Base-by-base conservation (phyloP, 2,329 filamentous ascomycete species). In the Didymella pomorum region DNA sequence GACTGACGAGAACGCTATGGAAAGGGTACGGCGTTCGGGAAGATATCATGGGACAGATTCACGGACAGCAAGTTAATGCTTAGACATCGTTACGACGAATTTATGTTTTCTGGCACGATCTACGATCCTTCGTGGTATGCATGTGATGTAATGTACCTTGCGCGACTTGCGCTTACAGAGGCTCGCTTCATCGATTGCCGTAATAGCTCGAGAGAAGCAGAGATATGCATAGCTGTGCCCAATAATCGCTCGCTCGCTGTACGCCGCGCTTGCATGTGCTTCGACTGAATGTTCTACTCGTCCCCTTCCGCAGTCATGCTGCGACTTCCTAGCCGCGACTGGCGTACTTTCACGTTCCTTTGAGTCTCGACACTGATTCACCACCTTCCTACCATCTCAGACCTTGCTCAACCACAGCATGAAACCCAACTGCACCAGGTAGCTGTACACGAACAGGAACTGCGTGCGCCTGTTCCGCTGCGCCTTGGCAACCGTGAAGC, bases 401-500 rank as follows among this genome's bases (percentile, higher is more conserved):
- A 74, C 72, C 59, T 58, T 70, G 55, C 69, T 90, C 62, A 91
- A 78, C 71, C 88, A 83, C 89, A 94, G 95, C 93, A 98, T 99
- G 78, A 98, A 96, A 55, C 93, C 81, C 67, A 98, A 86, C 80
- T 99, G 95, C 56, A 98, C 89, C 54, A 96, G 83, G 78, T 98
- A 99, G 43, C 93, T 94, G 79, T 99, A 76, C 9, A 76, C 67
- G 35, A 77, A 76, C 49, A 76, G 52, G 41, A 76, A 74, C 55
- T 76, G 70, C 12, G 71, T 75, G 49, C 72, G 53, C 58, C 69
- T 59, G 35, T 69, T 71, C 56, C 64, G 64, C 62, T 97, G 95
- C 37, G 91, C 89, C 62, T 93, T 87, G 26, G 92, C 92, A 60
- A 96, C 90, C 2, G 87, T 88, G 66, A 89, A 87, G 67, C 87